Conservation (phyloP, 2,329 filamentous ascomycete species). For the Plenodomus lindquistii region DNA sequence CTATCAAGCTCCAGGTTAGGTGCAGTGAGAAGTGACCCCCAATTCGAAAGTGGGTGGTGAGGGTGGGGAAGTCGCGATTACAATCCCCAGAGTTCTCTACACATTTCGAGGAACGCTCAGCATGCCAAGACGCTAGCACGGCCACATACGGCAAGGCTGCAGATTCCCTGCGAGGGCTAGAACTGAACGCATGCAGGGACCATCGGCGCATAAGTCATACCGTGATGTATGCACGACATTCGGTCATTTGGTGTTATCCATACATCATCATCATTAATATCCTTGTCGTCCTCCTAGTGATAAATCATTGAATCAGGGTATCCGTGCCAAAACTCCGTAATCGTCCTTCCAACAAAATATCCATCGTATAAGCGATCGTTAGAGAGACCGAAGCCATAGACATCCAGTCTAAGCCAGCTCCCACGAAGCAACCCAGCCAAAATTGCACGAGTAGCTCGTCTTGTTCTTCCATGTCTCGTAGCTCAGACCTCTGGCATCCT, state of each 20-base stretch:
- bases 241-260: neutral
- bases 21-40: constrained; percentile 7
- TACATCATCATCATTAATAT: neutral
- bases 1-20: neutral
- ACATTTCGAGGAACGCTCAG: constrained; percentile 5
- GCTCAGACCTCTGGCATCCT: constrained; percentile 58
- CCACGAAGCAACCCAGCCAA: constrained; percentile 59
- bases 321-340: constrained; percentile 7
- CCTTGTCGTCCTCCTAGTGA: neutral
- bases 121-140: constrained; percentile 6
- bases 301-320: constrained; percentile 10
- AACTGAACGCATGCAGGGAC: neutral
- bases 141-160: constrained; percentile 8
- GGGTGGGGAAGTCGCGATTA: constrained; percentile 8
- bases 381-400: too few species aligned
- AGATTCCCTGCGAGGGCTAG: neutral
- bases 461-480: constrained; percentile 45
- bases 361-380: constrained; percentile 1
- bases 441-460: constrained; percentile 41
- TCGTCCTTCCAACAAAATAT: too few species aligned
- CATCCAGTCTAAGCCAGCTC: constrained; percentile 48
- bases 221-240: neutral
- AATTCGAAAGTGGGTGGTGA: constrained; percentile 2
- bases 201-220: neutral
- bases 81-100: constrained; percentile 1